Evolutionary conservation across 1,284 basidiomycete species (phyloP), one percentile per base, ranked within the genome.

Genomic region (Cryptococcus wingfieldii): DNA sequence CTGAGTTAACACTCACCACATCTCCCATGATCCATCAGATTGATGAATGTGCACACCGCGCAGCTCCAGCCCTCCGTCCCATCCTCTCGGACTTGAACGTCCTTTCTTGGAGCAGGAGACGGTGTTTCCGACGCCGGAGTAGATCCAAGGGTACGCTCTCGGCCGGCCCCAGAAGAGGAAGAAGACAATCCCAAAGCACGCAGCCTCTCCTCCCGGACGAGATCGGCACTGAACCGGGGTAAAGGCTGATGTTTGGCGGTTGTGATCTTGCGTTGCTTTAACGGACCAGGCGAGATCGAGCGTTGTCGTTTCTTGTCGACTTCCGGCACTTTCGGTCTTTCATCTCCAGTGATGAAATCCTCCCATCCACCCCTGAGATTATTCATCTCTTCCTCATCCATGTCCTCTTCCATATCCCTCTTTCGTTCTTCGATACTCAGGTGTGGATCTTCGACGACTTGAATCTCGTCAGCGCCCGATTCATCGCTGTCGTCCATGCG

Each of bases 341-440:
- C 25, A 5, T 18, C 19, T 23, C 14, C 19, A 27, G 9, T 46
- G 25, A 68, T 53, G 41, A 56, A 68, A 6, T 72, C 65, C 43
- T 71, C 54, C 71, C 70, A 74, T 28, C 67, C 66, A 14, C 66
- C 66, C 49, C 69, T 49, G 8, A 74, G 56, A 4, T 51, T 60
- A 10, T 63, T 58, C 43, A 52, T 61, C 57, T 74, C 73, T 12
- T 63, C 62, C 2, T 67, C 64, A n/a, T 61, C 56, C 71, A 71
- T 70, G 42, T 72, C 71, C 7, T 57, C 56, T 41, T 73, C 72
- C 63, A 74, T 69, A 53, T 74, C 66, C 31, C 46, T 58, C 46
- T 56, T 64, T 12, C 71, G 55, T 23, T 67, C 64, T 38, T 66
- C 63, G 0, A 59, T 39, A 0, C 57, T 50, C 1, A 69, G 54